Conservation (phyloP, 257 asterid species). For the Rauvolfia tetraphylla region DNA sequence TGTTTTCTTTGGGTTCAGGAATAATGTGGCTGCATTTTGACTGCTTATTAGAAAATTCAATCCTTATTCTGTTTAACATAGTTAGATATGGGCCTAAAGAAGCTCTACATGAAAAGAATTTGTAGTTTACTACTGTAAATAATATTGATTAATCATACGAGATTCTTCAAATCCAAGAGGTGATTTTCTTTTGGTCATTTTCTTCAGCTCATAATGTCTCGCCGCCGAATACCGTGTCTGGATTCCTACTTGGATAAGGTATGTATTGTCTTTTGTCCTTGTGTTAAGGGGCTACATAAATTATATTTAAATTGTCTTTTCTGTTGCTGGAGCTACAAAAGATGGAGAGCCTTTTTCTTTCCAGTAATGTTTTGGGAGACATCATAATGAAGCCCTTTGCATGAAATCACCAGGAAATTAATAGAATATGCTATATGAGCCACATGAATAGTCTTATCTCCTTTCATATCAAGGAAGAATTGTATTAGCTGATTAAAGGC, state of each 20-base stretch:
- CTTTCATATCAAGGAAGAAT: no score
- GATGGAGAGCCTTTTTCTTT: background rate
- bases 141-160: background rate
- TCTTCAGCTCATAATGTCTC: slow-evolving; percentile 93
- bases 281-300: background rate
- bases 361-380: no score
- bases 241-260: slow-evolving; percentile 99
- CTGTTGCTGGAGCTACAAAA: background rate
- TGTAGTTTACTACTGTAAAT: background rate
- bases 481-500: no score
- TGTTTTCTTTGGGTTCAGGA: background rate
- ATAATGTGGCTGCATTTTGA: background rate
- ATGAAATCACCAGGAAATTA: no score
- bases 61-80: background rate
- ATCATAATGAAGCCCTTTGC: no score
- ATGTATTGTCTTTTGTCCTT: slow-evolving; percentile 21
- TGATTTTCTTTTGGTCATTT: slow-evolving; percentile 11
- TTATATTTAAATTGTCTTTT: no score
- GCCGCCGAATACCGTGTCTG: slow-evolving; percentile 92
- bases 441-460: no score
- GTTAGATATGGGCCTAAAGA: background rate
- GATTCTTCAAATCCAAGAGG: background rate
- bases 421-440: no score
- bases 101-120: background rate
- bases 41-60: background rate